Conservation (phyloP, 2,329 filamentous ascomycete species). For the Alternaria infectoria region DNA sequence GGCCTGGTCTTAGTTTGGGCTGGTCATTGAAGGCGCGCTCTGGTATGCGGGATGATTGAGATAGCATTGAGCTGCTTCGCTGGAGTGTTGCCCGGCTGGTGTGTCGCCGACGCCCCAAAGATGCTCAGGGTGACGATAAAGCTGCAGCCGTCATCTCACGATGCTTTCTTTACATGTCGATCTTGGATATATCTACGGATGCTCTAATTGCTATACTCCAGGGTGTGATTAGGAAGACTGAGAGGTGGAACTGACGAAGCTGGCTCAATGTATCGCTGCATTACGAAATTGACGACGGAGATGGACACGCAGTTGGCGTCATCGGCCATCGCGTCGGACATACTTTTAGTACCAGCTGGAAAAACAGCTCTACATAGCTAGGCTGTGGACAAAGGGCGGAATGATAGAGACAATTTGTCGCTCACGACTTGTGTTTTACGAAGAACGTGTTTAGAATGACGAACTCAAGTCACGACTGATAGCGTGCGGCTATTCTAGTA, state of each 20-base stretch:
- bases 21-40: neutral
- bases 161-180: neutral
- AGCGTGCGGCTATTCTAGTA: neutral
- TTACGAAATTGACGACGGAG: neutral
- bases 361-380: neutral
- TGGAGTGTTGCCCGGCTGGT: neutral
- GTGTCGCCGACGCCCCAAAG: neutral
- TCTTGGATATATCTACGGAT: neutral
- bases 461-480: neutral
- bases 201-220: neutral
- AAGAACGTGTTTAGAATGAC: neutral
- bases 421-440: neutral
- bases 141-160: neutral
- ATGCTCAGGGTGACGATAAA: neutral
- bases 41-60: neutral
- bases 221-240: neutral
- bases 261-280: neutral
- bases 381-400: neutral
- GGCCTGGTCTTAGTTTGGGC: neutral
- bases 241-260: neutral
- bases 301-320: neutral
- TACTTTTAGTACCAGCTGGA: neutral
- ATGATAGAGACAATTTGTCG: neutral
- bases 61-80: neutral
- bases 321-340: neutral